Evolutionary conservation across 192 early-diverging fungal species (phyloP).

Genomic region (Coemansia furcata): DNA sequence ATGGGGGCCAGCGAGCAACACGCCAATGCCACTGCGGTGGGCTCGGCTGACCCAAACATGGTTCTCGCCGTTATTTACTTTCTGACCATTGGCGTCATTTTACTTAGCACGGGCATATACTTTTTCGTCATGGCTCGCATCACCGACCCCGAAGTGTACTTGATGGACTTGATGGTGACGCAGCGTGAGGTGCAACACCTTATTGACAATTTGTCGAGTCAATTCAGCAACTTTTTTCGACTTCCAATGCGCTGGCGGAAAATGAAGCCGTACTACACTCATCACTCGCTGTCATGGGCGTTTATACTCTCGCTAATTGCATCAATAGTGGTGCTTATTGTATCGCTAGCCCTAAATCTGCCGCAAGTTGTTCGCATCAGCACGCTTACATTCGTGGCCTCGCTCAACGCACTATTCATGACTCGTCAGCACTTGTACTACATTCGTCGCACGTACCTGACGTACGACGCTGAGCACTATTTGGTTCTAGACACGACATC

Average conservation of each 20-base stretch:
- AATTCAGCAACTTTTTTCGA: slow-evolving; percentile 50
- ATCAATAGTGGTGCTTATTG: slow-evolving; percentile 29
- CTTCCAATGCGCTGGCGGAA: slow-evolving; percentile 52
- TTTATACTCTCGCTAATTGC: slow-evolving; percentile 39
- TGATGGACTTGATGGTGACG: slow-evolving; percentile 57
- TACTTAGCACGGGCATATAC: slow-evolving; percentile 54
- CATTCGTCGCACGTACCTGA: slow-evolving; percentile 42
- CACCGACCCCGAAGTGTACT: slow-evolving; percentile 53
- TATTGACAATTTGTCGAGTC: slow-evolving; percentile 57
- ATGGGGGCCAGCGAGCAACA: slow-evolving; percentile 5
- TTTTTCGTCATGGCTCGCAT: slow-evolving; percentile 55
- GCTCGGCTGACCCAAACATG: slow-evolving; percentile 43
- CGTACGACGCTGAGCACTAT: slow-evolving; percentile 49
- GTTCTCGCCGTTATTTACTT: slow-evolving; percentile 56
- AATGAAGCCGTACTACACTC: slow-evolving; percentile 53
- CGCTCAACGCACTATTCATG: slow-evolving; percentile 54
- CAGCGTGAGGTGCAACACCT: slow-evolving; percentile 60
- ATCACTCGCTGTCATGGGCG: slow-evolving; percentile 53
- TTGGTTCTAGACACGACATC: slow-evolving; percentile 46
- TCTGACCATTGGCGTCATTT: slow-evolving; percentile 47
- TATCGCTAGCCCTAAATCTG: slow-evolving; percentile 25
- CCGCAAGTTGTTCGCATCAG: slow-evolving; percentile 41
- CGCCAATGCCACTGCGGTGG: not conserved
- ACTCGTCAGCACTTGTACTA: slow-evolving; percentile 56
- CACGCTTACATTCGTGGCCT: slow-evolving; percentile 42